Evolutionary conservation across 2,329 filamentous ascomycete genomes (phyloP), one percentile per base, ranked within the genome.

Genomic region (Fusarium abutilonis): DNA sequence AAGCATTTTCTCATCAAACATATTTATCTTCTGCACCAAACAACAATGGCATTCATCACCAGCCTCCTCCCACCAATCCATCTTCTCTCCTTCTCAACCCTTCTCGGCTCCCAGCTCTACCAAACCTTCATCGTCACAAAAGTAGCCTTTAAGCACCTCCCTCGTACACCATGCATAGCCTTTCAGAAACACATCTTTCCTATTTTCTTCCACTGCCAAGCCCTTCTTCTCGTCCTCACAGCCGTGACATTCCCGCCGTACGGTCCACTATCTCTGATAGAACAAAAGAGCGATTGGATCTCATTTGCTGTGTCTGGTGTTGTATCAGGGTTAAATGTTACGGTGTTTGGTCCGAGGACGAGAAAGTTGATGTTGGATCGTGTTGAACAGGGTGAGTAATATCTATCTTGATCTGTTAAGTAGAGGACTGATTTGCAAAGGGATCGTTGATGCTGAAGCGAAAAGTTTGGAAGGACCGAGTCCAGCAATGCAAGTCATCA

Each of bases 151-250:
- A 51, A 62, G 6, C 63, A 72, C 3, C 71, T 80, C 2, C 77
- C 78, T 0, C 60, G 68, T 0, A 61, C 71, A 1, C 69, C 77
- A 0, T 80, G 79, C 45, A 70, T 71, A 0, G 74, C 71, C 0
- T 71, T 80, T 0, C 78, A 80, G 43, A 78, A 77, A 35, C 71
- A 68, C 5, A 60, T 80, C 40, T 80, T 80, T 38, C 78, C 77
- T 0, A 49, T 78, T 14, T 80, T 79, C 60, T 80, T 80, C 54
- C 69, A 68, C 14, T 63, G 59, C 5, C 78, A 80, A 53, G 63
- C 75, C 0, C 9, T 73, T 1, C 63, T 79, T 2, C 54, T 79
- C 2, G 15, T 79, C 4, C 45, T 77, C 23, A 70, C 75, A 0
- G 73, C 72, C 1, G 50, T 62, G 13, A 78, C 78, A 0, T 63